Evolutionary conservation across 2,329 filamentous ascomycete species (phyloP).

Genomic region (Diaporthe destruens): DNA sequence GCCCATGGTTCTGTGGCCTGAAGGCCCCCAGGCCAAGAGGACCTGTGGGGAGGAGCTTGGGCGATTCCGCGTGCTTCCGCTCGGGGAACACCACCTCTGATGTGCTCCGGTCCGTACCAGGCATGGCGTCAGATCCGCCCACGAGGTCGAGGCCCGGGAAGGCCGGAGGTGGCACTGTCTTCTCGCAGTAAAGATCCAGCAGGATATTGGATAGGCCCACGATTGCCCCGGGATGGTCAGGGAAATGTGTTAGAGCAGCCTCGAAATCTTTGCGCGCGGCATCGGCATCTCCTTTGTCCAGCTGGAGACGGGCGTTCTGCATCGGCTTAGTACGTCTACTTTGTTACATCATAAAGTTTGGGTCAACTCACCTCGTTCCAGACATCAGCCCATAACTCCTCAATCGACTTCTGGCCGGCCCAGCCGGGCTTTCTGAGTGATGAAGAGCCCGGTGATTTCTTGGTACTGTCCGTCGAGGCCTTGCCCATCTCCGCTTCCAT

Average conservation of each 20-base stretch:
- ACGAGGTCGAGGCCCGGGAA: slow-evolving; percentile 58
- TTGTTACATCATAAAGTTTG: not conserved
- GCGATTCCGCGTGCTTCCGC: slow-evolving; percentile 30
- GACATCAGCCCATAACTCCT: slow-evolving; percentile 87
- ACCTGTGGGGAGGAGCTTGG: slow-evolving; percentile 54
- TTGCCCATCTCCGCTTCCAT: slow-evolving; percentile 76
- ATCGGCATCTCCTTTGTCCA: slow-evolving; percentile 73
- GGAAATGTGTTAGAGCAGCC: slow-evolving; percentile 80
- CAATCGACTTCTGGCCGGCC: slow-evolving; percentile 84
- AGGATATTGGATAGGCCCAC: slow-evolving; percentile 87
- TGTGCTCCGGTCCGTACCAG: slow-evolving; percentile 41
- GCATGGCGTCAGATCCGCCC: slow-evolving; percentile 48
- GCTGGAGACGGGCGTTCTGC: slow-evolving; percentile 71
- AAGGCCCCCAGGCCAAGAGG: slow-evolving; percentile 61
- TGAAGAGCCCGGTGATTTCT: slow-evolving; percentile 72
- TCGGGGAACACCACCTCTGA: slow-evolving; percentile 34
- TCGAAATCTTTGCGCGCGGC: slow-evolving; percentile 84
- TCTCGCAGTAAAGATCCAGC: slow-evolving; percentile 84
- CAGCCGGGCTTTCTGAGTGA: slow-evolving; percentile 76
- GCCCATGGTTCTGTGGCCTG: slow-evolving; percentile 26
- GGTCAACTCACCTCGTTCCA: slow-evolving; percentile 77
- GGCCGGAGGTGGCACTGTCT: slow-evolving; percentile 70
- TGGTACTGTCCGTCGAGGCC: slow-evolving; percentile 69
- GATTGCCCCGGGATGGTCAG: slow-evolving; percentile 84
- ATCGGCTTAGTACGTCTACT: not conserved